Evolutionary conservation across 2,329 filamentous ascomycete genomes (phyloP).

Genomic region (Nigrospora sphaerica): DNA sequence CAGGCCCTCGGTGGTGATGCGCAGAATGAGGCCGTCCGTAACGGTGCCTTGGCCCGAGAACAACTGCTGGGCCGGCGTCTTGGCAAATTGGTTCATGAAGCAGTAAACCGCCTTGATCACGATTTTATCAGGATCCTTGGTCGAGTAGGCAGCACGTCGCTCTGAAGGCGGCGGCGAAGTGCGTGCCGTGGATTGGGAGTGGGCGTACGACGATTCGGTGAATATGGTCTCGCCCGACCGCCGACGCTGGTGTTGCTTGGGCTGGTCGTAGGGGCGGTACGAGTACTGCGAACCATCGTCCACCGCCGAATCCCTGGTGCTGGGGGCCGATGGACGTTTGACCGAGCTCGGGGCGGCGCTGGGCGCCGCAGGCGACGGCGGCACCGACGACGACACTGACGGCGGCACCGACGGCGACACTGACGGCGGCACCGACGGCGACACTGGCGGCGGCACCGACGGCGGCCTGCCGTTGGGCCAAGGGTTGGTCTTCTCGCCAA

Average conservation of each 20-base stretch:
- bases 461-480: slow-evolving; percentile 58
- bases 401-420: slow-evolving; percentile 26
- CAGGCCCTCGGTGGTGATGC: slow-evolving; percentile 86
- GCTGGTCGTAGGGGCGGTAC: slow-evolving; percentile 70
- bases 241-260: slow-evolving; percentile 49
- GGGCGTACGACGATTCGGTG: slow-evolving; percentile 81
- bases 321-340: slow-evolving; percentile 20
- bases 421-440: slow-evolving; percentile 18
- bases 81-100: slow-evolving; percentile 83
- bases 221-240: slow-evolving; percentile 64
- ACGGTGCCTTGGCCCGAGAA: slow-evolving; percentile 78
- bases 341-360: slow-evolving; percentile 15
- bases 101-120: slow-evolving; percentile 88
- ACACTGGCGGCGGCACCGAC: slow-evolving; percentile 15
- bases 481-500: slow-evolving; percentile 63
- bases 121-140: slow-evolving; percentile 91
- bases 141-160: slow-evolving; percentile 66
- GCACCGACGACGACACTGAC: slow-evolving; percentile 8
- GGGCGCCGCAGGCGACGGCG: slow-evolving; percentile 19
- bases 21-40: slow-evolving; percentile 85
- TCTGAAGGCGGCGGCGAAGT: slow-evolving; percentile 78
- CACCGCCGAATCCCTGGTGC: slow-evolving; percentile 51
- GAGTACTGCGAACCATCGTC: slow-evolving; percentile 63
- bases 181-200: slow-evolving; percentile 74
- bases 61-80: slow-evolving; percentile 85